phyloP scores from a whole-genome alignment of 805 yeast species.

The Cyberlindnera nakhonratchasimensis region DNA sequence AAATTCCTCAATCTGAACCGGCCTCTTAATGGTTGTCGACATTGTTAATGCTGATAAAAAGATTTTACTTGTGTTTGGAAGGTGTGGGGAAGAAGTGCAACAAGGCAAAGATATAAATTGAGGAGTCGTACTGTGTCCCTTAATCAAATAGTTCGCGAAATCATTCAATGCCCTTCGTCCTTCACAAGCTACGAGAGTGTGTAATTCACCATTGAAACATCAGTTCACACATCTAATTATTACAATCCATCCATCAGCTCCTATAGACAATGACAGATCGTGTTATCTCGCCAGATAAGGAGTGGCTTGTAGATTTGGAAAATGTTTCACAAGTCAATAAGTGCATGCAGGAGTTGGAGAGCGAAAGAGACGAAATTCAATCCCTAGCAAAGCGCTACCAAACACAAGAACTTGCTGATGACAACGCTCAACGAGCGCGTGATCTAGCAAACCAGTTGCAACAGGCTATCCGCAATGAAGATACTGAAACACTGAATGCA shows the following conservation, averaged over 20 bases:
- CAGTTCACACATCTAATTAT: no score
- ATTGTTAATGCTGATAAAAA: no score
- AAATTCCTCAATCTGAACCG: conserved; percentile 45
- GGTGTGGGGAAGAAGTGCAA: background rate
- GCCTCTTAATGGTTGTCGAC: conserved; percentile 34
- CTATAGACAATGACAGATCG: no score
- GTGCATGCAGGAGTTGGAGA: conserved; percentile 14
- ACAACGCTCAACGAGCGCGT: conserved; percentile 12
- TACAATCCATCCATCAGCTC: no score
- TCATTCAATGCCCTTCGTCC: background rate
- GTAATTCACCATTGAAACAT: background rate
- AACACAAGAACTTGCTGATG: conserved; percentile 1
- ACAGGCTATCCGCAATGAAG: conserved; percentile 16
- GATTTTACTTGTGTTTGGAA: no score
- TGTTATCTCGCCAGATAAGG: no score
- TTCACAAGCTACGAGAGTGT: background rate
- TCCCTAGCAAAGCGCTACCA: conserved; percentile 4
- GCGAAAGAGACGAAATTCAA: conserved; percentile 7
- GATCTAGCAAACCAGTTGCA: conserved; percentile 18
- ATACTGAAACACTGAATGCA: conserved; percentile 22
- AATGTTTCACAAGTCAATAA: conserved; percentile 12
- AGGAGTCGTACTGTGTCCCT: background rate
- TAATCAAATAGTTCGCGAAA: conserved; percentile 1
- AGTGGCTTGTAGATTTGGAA: conserved; percentile 1
- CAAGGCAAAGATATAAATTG: background rate